phyloP scores from a whole-genome alignment of 75 land plant species.

The Gnetum montanum region DNA sequence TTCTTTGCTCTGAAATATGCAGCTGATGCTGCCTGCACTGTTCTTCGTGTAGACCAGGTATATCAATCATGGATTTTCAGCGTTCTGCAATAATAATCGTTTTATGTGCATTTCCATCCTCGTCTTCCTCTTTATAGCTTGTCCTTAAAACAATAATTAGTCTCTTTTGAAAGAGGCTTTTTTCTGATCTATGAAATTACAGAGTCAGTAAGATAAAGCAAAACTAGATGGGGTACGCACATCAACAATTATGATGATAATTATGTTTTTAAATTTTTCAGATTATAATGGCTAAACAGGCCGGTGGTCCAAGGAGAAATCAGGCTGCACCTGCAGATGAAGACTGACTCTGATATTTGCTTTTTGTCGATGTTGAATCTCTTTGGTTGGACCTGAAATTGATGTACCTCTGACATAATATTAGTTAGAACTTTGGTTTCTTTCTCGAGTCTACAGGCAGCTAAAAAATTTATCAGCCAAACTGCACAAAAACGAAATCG shows the following conservation, averaged over 20 bases:
- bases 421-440: too few species aligned
- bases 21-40: slow-evolving; percentile 95
- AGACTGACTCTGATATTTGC: too few species aligned
- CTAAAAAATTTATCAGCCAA: too few species aligned
- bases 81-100: neutral
- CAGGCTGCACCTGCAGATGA: slow-evolving; percentile 71
- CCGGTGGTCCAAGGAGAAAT: slow-evolving; percentile 89
- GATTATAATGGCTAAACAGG: slow-evolving; percentile 99
- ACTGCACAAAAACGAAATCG: too few species aligned
- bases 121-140: neutral
- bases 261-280: slow-evolving; percentile 18
- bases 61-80: too few species aligned
- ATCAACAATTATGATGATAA: neutral
- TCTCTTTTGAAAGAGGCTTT: too few species aligned
- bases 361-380: neutral
- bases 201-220: too few species aligned
- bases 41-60: slow-evolving; percentile 95
- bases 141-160: neutral
- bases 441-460: too few species aligned
- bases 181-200: too few species aligned
- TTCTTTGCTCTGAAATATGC: slow-evolving; percentile 90
- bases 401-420: too few species aligned
- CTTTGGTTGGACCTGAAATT: slow-evolving; percentile 3
- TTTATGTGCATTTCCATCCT: too few species aligned
- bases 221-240: neutral